Evolutionary conservation across 345 rosid genomes (phyloP).

Genomic region (Acer negundo): DNA sequence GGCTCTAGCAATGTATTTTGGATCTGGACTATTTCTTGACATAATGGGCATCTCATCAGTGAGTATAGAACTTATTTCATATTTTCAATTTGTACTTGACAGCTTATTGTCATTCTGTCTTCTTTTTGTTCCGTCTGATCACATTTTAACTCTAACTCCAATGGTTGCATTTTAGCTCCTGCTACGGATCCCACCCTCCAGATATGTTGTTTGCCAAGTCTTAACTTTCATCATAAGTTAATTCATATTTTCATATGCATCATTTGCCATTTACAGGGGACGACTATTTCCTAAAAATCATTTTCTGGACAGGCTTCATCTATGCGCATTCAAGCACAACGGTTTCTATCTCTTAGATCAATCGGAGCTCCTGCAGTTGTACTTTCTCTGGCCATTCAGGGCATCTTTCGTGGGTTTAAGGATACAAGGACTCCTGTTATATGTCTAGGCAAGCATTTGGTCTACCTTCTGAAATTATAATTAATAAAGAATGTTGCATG

Average conservation of each 20-base stretch:
- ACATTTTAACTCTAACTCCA: not conserved
- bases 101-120: not conserved
- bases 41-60: constrained; percentile 39
- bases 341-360: constrained; percentile 34
- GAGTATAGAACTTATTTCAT: constrained; percentile 12
- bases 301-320: constrained; percentile 38
- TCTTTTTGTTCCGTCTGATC: not conserved
- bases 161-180: not conserved
- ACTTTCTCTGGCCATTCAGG: constrained; percentile 38
- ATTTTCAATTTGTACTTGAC: not conserved
- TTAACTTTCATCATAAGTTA: not conserved
- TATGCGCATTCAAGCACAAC: constrained; percentile 34
- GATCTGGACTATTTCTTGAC: constrained; percentile 35
- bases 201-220: constrained; percentile 6
- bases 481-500: not conserved
- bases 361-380: constrained; percentile 46
- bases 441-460: constrained; percentile 31
- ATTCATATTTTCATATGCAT: constrained; percentile 9
- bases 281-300: constrained; percentile 17
- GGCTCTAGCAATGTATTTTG: constrained; percentile 38
- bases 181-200: constrained; percentile 3
- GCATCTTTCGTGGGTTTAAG: constrained; percentile 42
- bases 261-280: constrained; percentile 6
- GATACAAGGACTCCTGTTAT: constrained; percentile 43
- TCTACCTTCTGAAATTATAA: not conserved